Percentiles rank a stretch among this genome's conserved stretches.
Conservation (phyloP, 2,329 filamentous ascomycete species). For the Pyrenochaeta sp. region DNA sequence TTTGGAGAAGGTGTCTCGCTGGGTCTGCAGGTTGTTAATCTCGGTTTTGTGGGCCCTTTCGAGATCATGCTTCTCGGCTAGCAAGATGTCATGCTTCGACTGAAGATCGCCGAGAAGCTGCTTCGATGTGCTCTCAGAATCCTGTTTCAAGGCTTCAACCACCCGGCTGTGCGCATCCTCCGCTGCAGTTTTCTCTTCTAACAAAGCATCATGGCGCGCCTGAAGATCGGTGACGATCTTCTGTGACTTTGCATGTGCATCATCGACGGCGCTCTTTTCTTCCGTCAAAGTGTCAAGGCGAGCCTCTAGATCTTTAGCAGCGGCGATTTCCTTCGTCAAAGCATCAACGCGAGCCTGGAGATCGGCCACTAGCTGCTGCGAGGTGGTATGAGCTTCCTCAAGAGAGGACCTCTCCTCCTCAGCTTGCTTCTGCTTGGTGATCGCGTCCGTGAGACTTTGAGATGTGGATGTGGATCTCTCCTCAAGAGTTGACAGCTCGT, state of each 20-base stretch:
- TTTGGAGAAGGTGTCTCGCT: conserved; percentile 28
- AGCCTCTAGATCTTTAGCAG: conserved; percentile 18
- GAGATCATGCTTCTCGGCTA: conserved; percentile 25
- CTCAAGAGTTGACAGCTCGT: conserved; percentile 29
- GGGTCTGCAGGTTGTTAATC: conserved; percentile 24
- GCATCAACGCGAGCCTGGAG: conserved; percentile 33
- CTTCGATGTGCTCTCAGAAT: conserved; percentile 39
- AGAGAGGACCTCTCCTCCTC: conserved; percentile 34
- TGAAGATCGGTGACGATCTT: conserved; percentile 42
- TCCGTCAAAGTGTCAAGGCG: conserved; percentile 24
- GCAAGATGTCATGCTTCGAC: conserved; percentile 21
- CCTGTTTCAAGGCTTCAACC: conserved; percentile 40
- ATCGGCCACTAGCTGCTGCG: conserved; percentile 32
- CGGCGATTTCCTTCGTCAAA: conserved; percentile 22
- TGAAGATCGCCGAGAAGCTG: conserved; percentile 29
- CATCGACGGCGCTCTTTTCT: conserved; percentile 28
- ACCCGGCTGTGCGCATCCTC: conserved; percentile 41
- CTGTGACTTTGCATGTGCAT: conserved; percentile 34
- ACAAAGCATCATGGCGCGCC: conserved; percentile 36
- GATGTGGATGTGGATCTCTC: conserved; percentile 35
- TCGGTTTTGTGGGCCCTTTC: conserved; percentile 29
- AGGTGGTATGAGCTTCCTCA: conserved; percentile 29
- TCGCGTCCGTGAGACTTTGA: conserved; percentile 31
- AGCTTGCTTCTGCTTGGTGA: conserved; percentile 32
- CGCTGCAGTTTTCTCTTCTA: conserved; percentile 40